A percentile compares a stretch with the other conserved stretches of the same genome.
These are phyloP conservation scores for Citrus sp. DNA, from an alignment of 345 rosid genomes.

Conservation along the genomic window DNA sequence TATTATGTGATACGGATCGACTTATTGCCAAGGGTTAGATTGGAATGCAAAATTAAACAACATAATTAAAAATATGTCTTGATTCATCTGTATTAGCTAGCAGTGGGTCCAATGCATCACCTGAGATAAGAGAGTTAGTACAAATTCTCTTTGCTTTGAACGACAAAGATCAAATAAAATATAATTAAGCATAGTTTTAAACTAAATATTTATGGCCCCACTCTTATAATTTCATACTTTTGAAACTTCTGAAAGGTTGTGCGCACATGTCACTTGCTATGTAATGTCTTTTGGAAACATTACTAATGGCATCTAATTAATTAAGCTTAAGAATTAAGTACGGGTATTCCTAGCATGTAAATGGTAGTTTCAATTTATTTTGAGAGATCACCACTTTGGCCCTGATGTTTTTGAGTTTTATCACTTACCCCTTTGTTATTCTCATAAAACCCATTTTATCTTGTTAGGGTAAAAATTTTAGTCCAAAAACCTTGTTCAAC, in stretches of 20 bases:
- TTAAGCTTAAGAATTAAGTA: background rate
- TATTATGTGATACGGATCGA: too few relatives aligned
- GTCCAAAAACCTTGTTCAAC: too few relatives aligned
- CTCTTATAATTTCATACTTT: background rate
- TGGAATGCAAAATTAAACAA: background rate
- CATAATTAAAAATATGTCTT: background rate
- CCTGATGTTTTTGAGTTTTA: too few relatives aligned
- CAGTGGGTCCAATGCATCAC: conserved; percentile 4
- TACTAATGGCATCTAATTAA: conserved; percentile 2
- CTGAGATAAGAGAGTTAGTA: background rate
- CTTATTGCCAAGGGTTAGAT: too few relatives aligned
- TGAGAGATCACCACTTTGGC: too few relatives aligned
- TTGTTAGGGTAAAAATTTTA: too few relatives aligned
- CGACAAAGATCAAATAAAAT: background rate
- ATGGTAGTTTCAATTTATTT: too few relatives aligned
- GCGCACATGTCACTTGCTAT: background rate
- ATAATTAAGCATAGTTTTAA: background rate
- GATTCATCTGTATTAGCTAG: conserved; percentile 4
- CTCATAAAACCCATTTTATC: too few relatives aligned
- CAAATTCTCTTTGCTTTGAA: background rate
- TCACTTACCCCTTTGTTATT: too few relatives aligned
- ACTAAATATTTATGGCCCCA: conserved; percentile 2
- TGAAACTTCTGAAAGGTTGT: background rate
- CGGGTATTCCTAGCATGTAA: too few relatives aligned
- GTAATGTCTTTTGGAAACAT: conserved; percentile 8